These are phyloP conservation scores for Xylaria flabelliformis DNA, from an alignment of 495 filamentous ascomycete species.

Conservation along the genomic window DNA sequence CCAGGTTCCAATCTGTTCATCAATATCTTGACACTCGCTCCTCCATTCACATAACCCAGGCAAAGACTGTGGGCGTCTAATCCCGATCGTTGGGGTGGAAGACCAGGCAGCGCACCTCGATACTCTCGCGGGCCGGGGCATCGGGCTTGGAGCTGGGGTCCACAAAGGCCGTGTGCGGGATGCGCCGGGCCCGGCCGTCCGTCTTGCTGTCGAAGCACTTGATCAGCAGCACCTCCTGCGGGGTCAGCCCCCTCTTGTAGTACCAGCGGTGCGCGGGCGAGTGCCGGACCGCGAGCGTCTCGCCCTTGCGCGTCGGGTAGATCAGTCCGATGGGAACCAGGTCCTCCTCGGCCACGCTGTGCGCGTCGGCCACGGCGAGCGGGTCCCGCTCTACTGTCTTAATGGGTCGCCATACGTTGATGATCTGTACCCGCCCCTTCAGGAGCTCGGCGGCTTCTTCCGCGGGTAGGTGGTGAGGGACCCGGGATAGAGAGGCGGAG, in stretches of 20 bases:
- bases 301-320: constrained; percentile 75
- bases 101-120: constrained; percentile 66
- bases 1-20: neutral
- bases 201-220: constrained; percentile 76
- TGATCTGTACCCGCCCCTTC: constrained; percentile 72
- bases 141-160: constrained; percentile 59
- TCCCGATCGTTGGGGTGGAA: constrained; percentile 49
- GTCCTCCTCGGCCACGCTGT: constrained; percentile 67
- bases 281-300: constrained; percentile 71
- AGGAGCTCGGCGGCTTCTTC: constrained; percentile 67
- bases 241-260: constrained; percentile 75
- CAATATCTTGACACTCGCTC: neutral
- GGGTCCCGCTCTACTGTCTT: constrained; percentile 67
- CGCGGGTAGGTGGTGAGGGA: constrained; percentile 63
- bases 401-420: constrained; percentile 83
- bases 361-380: constrained; percentile 65
- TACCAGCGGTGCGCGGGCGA: constrained; percentile 69
- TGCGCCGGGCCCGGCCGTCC: constrained; percentile 62
- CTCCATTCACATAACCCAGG: neutral
- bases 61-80: neutral
- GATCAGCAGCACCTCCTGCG: constrained; percentile 68
- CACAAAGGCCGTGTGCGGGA: constrained; percentile 69
- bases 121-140: constrained; percentile 61
- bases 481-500: constrained; percentile 60
- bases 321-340: constrained; percentile 72